Percentiles rank a stretch among this genome's conserved stretches.
These are phyloP conservation scores for Paecilomyces fulvus DNA, from an alignment of 2,329 filamentous ascomycete species.

Conservation along the genomic window DNA sequence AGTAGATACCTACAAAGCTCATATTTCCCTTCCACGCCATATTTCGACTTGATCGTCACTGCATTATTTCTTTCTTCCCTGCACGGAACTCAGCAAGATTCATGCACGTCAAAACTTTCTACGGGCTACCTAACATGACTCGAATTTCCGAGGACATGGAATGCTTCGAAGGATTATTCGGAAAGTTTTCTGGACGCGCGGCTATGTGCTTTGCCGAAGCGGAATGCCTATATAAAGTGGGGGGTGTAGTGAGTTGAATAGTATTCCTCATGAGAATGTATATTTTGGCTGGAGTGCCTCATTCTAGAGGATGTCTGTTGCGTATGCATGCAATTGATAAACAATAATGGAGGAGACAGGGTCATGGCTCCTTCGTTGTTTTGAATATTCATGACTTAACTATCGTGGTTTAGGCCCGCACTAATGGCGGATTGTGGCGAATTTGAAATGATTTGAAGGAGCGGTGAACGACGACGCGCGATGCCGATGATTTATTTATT, in stretches of 20 bases:
- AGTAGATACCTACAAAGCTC: background rate
- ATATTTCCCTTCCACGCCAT: background rate
- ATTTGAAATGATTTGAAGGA: background rate
- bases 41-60: background rate
- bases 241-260: too few species aligned
- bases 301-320: background rate
- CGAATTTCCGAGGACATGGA: too few species aligned
- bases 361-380: too few species aligned
- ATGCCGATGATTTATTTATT: background rate
- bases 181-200: background rate
- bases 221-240: background rate
- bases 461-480: background rate
- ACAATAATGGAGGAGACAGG: too few species aligned
- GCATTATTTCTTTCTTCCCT: background rate
- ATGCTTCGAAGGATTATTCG: too few species aligned
- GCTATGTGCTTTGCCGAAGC: background rate
- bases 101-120: too few species aligned
- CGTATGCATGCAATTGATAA: too few species aligned
- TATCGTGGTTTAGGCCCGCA: background rate
- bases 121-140: too few species aligned
- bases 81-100: background rate
- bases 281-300: background rate
- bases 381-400: background rate
- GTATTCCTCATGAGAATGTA: too few species aligned
- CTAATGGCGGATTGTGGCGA: background rate